A percentile compares a stretch with the other conserved stretches of the same genome.
Evolutionary conservation across 257 asterid species (phyloP).

Genomic region (Ajuga chamaepitys): DNA sequence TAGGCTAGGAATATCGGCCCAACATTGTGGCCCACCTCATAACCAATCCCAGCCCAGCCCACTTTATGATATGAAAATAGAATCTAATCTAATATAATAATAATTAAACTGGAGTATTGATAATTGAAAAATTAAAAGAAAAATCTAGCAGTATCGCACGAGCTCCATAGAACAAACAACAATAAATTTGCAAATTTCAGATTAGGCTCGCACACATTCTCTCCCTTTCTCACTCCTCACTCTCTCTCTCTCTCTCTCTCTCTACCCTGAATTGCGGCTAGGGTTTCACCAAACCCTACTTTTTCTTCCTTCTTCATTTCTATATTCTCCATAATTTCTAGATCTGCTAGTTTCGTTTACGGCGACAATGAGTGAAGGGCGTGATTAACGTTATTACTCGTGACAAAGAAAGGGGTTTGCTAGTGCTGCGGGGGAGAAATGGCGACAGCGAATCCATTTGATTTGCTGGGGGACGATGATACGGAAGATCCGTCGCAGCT

Average conservation of each 20-base stretch:
- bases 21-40: background rate
- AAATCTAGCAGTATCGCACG: background rate
- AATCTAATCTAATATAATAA: background rate
- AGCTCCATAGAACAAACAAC: slow-evolving; percentile 6
- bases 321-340: background rate
- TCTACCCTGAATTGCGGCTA: slow-evolving; percentile 52
- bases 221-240: slow-evolving; percentile 5
- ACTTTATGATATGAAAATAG: background rate
- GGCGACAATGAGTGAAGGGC: slow-evolving; percentile 18
- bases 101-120: too few relatives aligned
- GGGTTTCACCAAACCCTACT: slow-evolving; percentile 54
- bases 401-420: slow-evolving; percentile 10
- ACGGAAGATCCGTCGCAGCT: slow-evolving; percentile 56
- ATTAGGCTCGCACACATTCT: slow-evolving; percentile 2
- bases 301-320: background rate
- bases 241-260: slow-evolving; percentile 5
- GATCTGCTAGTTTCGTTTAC: slow-evolving; percentile 10
- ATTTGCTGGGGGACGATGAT: slow-evolving; percentile 75
- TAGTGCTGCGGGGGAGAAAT: slow-evolving; percentile 30
- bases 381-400: slow-evolving; percentile 9
- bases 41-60: background rate
- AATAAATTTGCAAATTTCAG: slow-evolving; percentile 8
- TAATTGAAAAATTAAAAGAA: background rate
- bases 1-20: background rate
- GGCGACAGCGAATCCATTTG: slow-evolving; percentile 86